Evolutionary conservation across 176 grass and related monocot species (phyloP).

Genomic region (Ensete ventricosum): DNA sequence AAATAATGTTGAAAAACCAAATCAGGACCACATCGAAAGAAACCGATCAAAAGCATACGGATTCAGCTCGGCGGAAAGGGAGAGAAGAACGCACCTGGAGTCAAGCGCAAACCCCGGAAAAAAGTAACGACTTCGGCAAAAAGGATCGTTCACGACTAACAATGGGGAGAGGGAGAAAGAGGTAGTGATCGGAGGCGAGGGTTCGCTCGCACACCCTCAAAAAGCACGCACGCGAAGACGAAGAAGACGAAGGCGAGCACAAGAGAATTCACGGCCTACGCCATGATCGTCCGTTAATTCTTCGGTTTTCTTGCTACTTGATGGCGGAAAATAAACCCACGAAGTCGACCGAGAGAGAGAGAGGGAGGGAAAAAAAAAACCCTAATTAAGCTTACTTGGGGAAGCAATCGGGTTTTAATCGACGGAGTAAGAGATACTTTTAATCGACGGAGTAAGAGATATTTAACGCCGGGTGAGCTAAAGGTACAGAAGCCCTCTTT

Average conservation of each 20-base stretch:
- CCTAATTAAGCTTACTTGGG: background rate
- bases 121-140: background rate
- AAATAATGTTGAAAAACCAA: background rate
- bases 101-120: background rate
- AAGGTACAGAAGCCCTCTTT: too few species aligned
- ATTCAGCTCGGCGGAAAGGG: slow-evolving; percentile 2
- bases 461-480: too few species aligned
- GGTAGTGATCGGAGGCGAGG: background rate
- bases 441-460: too few species aligned
- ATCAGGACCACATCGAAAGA: background rate
- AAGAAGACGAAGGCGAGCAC: background rate
- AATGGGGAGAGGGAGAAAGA: background rate
- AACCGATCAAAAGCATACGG: background rate
- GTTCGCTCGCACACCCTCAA: background rate
- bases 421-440: too few species aligned
- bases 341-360: too few species aligned
- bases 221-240: background rate
- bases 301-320: slow-evolving; percentile 1
- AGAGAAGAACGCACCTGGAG: background rate
- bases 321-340: background rate
- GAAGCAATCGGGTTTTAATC: too few species aligned
- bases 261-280: background rate
- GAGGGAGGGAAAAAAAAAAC: background rate
- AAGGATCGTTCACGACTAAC: background rate
- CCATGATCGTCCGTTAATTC: background rate